These are phyloP conservation scores for Flammula alnicola DNA, from an alignment of 1,284 basidiomycete species.

Conservation along the genomic window DNA sequence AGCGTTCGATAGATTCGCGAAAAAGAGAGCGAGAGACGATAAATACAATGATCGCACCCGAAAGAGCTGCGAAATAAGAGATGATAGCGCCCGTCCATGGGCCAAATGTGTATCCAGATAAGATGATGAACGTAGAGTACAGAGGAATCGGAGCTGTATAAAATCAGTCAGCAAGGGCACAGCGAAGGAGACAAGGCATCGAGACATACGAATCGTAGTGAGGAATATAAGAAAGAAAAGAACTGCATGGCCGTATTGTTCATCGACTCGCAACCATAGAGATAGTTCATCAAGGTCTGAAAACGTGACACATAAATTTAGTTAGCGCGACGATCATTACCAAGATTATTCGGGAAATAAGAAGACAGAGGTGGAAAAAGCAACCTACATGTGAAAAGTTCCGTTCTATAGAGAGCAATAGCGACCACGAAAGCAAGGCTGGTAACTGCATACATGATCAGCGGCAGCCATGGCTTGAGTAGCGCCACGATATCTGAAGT, in stretches of 20 bases:
- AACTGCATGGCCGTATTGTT: conserved; percentile 68
- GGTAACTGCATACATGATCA: conserved; percentile 70
- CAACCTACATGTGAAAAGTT: conserved; percentile 71
- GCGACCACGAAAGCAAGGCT: conserved; percentile 72
- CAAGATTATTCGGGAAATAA: conserved; percentile 5
- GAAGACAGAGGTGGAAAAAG: conserved; percentile 6
- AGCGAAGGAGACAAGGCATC: conserved; percentile 18
- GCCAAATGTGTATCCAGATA: conserved; percentile 88
- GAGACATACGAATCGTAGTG: conserved; percentile 78
- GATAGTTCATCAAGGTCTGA: conserved; percentile 75
- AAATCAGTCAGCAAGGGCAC: neutral
- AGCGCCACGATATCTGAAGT: conserved; percentile 44
- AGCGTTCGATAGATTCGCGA: conserved; percentile 68
- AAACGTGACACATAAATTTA: conserved; percentile 8
- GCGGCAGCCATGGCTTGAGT: conserved; percentile 72
- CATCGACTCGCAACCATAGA: conserved; percentile 70
- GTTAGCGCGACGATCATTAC: conserved; percentile 7
- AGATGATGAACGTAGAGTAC: conserved; percentile 86
- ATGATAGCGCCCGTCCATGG: conserved; percentile 79
- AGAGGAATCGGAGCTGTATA: conserved; percentile 74
- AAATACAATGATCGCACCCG: conserved; percentile 82
- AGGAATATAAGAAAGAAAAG: conserved; percentile 80
- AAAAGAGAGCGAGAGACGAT: conserved; percentile 74
- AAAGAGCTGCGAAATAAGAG: conserved; percentile 84
- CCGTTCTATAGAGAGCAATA: conserved; percentile 73